Evolutionary conservation across 1,139 yeast genomes (phyloP).

Genomic region (Hyphopichia buzzinii): DNA sequence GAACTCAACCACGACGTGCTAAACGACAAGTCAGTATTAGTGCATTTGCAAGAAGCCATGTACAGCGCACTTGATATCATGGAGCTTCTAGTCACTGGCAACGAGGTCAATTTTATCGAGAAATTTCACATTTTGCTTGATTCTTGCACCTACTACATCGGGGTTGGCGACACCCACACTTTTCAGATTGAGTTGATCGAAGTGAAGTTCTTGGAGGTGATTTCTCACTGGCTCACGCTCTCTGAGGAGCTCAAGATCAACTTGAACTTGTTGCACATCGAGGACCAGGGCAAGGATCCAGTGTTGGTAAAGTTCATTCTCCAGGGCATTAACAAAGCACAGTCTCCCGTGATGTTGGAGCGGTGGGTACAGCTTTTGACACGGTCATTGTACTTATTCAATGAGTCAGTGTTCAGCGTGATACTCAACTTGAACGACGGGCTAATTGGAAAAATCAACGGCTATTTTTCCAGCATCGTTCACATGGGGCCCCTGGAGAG

Average conservation of each 20-base stretch:
- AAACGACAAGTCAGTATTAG: conserved; percentile 15
- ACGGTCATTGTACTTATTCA: conserved; percentile 45
- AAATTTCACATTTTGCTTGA: conserved; percentile 31
- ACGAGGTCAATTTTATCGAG: conserved; percentile 49
- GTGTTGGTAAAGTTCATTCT: conserved; percentile 33
- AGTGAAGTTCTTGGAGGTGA: conserved; percentile 26
- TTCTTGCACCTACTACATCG: conserved; percentile 24
- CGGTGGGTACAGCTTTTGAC: conserved; percentile 48
- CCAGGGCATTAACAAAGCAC: conserved; percentile 35
- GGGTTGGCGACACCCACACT: conserved; percentile 9
- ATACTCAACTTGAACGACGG: conserved; percentile 49
- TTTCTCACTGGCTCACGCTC: conserved; percentile 30
- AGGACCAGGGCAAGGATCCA: conserved; percentile 32
- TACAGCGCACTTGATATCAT: conserved; percentile 40
- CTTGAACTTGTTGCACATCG: conserved; percentile 31
- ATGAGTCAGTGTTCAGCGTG: conserved; percentile 51
- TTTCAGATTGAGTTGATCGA: conserved; percentile 30
- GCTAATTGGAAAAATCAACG: conserved; percentile 45
- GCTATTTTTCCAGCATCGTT: conserved; percentile 25
- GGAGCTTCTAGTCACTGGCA: conserved; percentile 50
- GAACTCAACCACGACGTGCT: conserved; percentile 26
- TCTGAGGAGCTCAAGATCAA: conserved; percentile 30
- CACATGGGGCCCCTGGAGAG: conserved; percentile 5
- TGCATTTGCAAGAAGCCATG: conserved; percentile 27
- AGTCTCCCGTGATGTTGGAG: conserved; percentile 40